phyloP scores from a whole-genome alignment of 1,139 yeast species.

The Lizanozyma gosingica region DNA sequence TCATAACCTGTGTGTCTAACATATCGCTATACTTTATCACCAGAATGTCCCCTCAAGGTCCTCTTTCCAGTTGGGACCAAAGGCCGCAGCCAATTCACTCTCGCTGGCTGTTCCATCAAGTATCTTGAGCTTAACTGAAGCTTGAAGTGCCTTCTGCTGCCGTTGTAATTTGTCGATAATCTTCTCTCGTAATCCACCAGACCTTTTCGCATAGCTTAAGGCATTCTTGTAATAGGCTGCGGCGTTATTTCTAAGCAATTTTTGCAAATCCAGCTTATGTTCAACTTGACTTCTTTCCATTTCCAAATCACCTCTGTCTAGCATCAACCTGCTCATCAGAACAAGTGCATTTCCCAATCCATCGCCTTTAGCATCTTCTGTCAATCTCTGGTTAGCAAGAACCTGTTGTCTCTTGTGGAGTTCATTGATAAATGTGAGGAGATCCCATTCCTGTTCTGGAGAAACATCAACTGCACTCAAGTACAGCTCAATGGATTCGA shows the following conservation, averaged over 20 bases:
- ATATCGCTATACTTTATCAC: too few species aligned
- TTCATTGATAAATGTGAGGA: constrained; percentile 28
- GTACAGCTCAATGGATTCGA: constrained; percentile 35
- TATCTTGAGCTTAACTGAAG: constrained; percentile 9
- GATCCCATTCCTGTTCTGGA: constrained; percentile 26
- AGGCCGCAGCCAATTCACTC: background rate
- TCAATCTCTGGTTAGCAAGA: constrained; percentile 10
- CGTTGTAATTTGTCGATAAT: constrained; percentile 34
- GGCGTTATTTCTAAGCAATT: constrained; percentile 27
- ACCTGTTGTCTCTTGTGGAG: constrained; percentile 34
- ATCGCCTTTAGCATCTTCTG: constrained; percentile 12
- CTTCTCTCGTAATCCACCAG: constrained; percentile 46
- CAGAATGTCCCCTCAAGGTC: too few species aligned
- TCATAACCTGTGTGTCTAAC: too few species aligned
- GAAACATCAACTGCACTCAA: constrained; percentile 27
- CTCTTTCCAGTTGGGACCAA: background rate
- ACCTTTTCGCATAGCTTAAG: constrained; percentile 32
- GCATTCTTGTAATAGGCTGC: constrained; percentile 39
- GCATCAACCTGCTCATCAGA: constrained; percentile 33
- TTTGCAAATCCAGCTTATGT: constrained; percentile 18
- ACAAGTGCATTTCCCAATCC: constrained; percentile 29
- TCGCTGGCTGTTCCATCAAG: background rate
- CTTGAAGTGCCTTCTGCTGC: constrained; percentile 35
- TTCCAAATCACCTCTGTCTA: constrained; percentile 46
- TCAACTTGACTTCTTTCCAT: constrained; percentile 35